These are phyloP conservation scores for Monilinia aucupariae DNA, from an alignment of 2,329 filamentous ascomycete species.

Conservation along the genomic window DNA sequence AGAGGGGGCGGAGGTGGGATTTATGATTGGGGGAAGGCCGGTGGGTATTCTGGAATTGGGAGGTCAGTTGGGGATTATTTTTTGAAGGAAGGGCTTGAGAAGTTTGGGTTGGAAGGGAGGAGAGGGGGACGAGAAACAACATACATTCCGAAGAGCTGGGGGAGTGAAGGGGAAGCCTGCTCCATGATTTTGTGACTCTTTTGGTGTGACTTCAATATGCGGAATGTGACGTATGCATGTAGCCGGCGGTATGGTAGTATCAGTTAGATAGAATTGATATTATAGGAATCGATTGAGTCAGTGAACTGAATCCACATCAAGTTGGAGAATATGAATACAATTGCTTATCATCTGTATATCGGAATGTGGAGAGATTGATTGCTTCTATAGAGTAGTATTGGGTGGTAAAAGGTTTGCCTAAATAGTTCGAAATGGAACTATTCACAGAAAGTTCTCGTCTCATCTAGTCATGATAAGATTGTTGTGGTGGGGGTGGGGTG, in stretches of 20 bases:
- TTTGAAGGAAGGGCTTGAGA: neutral
- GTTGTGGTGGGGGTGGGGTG: neutral
- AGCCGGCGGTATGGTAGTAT: neutral
- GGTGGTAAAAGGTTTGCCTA: no score
- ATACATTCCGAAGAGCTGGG: slow-evolving; percentile 32
- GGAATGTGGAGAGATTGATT: neutral
- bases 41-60: slow-evolving; percentile 44
- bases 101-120: neutral
- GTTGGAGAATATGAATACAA: neutral
- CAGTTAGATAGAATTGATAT: neutral
- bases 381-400: neutral
- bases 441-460: slow-evolving; percentile 4
- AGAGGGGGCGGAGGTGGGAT: slow-evolving; percentile 48
- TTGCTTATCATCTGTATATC: neutral
- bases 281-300: no score
- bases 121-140: neutral
- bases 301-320: no score
- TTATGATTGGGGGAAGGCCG: slow-evolving; percentile 52
- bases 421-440: neutral
- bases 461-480: neutral
- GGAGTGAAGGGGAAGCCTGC: slow-evolving; percentile 20
- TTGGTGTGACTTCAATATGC: neutral
- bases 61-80: slow-evolving; percentile 6
- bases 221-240: neutral
- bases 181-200: neutral